Evolutionary conservation across 768 basidiomycete genomes (phyloP), one percentile per base, ranked within the genome.

Genomic region (Lentinula aciculospora): DNA sequence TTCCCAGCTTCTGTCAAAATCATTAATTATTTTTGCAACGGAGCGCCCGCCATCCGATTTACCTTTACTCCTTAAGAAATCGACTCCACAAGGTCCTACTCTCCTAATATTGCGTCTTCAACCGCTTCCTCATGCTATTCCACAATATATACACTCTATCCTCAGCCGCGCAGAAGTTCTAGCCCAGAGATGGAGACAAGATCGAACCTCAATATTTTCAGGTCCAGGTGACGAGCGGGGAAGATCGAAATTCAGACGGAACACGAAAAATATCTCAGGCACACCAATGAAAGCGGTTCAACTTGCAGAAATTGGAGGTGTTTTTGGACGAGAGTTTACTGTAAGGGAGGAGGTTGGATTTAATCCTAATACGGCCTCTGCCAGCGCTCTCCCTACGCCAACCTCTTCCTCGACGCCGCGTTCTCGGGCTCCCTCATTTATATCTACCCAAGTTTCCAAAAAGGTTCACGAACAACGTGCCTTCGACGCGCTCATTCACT

Each of bases 21-120:
- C 71, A 0, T 71, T 79, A 27, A 39, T 80, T n/a, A 60, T 80
- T 39, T 63, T 78, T 47, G 77, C 76, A 0, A 74, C 77, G 0
- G 73, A 77, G 63, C 60, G 65, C 2, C 75, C 75, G 0, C 71
- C 72, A 3, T 61, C 70, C 0, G 60, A 71, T 25, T 65, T 66
- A 25, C 64, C 77, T 55, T 68, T 23, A 39, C 3, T 23, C 15
- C 4, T 53, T 15, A 36, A 17, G 13, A 36, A 53, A 39, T 28
- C 37, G 25, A 19, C 32, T 12, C 34, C n/a, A 2, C 1, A 50
- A 21, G 49, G 51, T 12, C 51, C 36, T 39, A 36, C 36, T 36
- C 37, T 53, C 12, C 32, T 53, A 21, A 23, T 53, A 6, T 37
- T 53, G 13, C 51, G 51, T 77, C 5, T 72, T 66, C 42, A 72